Conservation (phyloP, 2,329 filamentous ascomycete species). For the Aspergillus sojae region DNA sequence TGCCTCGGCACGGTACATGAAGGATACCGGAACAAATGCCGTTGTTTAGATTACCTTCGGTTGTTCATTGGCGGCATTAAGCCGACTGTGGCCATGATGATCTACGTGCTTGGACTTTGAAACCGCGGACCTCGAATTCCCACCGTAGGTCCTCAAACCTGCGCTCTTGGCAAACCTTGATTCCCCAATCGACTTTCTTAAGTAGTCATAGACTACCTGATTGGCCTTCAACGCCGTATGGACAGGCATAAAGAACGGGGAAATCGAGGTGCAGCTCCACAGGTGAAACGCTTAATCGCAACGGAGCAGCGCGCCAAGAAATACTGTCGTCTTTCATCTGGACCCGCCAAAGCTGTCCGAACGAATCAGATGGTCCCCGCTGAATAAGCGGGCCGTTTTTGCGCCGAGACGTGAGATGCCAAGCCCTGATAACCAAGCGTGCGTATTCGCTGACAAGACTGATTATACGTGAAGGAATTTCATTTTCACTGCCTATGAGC, state of each 20-base stretch:
- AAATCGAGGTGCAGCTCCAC: not conserved
- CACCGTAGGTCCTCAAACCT: not conserved
- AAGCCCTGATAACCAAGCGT: not conserved
- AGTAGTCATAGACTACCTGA: not conserved
- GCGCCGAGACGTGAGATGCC: not conserved
- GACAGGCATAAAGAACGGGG: not conserved
- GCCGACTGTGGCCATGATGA: not conserved
- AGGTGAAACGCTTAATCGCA: not conserved
- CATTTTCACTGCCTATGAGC: not conserved
- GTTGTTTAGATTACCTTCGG: not conserved
- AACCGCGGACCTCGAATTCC: not conserved
- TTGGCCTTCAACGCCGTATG: not conserved
- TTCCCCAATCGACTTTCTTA: not conserved
- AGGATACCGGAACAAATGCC: not conserved
- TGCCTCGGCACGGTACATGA: too few relatives aligned
- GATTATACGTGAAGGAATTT: not conserved
- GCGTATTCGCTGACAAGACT: not conserved
- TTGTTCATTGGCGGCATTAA: not conserved
- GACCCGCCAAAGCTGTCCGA: not conserved
- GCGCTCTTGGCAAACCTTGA: not conserved
- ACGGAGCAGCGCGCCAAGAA: not conserved
- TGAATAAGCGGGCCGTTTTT: constrained; percentile 2
- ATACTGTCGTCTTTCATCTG: not conserved
- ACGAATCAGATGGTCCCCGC: not conserved
- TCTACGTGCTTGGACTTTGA: not conserved